These are phyloP conservation scores for Heliamphora pulchella DNA, from an alignment of 179 eudicot genomes.

Conservation along the genomic window DNA sequence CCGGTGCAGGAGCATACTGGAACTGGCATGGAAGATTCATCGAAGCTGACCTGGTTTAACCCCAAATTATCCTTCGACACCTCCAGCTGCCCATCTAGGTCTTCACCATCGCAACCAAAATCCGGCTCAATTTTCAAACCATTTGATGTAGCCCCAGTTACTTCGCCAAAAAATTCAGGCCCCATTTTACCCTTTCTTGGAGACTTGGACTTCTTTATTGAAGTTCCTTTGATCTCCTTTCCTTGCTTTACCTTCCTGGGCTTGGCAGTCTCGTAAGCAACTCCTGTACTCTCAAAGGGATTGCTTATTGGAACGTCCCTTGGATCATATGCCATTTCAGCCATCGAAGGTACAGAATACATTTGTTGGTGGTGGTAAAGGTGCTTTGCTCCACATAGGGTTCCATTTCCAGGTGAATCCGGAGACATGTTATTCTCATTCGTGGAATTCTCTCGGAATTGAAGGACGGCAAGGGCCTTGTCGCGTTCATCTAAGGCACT, in stretches of 20 bases:
- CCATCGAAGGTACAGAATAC: conserved; percentile 30
- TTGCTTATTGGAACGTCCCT: conserved; percentile 33
- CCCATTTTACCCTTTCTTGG: conserved; percentile 41
- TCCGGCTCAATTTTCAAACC: conserved; percentile 46
- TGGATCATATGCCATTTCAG: conserved; percentile 38
- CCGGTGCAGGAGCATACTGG: conserved; percentile 89
- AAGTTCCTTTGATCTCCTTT: conserved; percentile 39
- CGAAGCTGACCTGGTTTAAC: conserved; percentile 61
- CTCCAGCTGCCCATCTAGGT: conserved; percentile 23
- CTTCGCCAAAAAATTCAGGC: conserved; percentile 32
- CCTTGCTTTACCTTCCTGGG: conserved; percentile 47
- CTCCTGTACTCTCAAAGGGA: conserved; percentile 28
- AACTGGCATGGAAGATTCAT: conserved; percentile 67
- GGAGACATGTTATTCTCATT: conserved; percentile 35
- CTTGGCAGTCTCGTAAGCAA: conserved; percentile 33
- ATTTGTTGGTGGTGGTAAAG: conserved; percentile 46
- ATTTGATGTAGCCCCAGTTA: conserved; percentile 27
- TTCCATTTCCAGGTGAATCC: conserved; percentile 47
- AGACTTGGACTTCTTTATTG: conserved; percentile 41
- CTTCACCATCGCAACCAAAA: conserved; percentile 29
- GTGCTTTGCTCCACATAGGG: conserved; percentile 39
- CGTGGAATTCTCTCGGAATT: conserved; percentile 47
- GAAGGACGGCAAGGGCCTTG: conserved; percentile 61
- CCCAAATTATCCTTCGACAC: conserved; percentile 53
- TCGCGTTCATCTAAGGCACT: conserved; percentile 71